Evolutionary conservation across 345 rosid genomes (phyloP), one percentile per base, ranked within the genome.

Genomic region (Turnera subulata): DNA sequence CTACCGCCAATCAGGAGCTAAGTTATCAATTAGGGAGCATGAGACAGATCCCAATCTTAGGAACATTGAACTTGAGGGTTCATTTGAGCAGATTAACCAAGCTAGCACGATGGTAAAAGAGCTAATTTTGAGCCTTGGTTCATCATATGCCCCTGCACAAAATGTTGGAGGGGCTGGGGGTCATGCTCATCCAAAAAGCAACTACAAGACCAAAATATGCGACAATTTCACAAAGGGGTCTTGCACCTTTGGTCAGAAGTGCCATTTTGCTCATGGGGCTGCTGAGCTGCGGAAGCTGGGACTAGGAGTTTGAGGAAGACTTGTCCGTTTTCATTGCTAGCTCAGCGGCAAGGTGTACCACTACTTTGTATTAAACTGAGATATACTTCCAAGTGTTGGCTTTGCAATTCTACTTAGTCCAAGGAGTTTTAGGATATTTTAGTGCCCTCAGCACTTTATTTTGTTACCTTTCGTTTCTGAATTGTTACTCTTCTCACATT

Each of bases 51-150:
- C 97, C 1, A 84, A 77, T 64, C 62, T 78, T 68, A 85, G 84
- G 80, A 90, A 85, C 78, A 94, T 94, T 52, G 96, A 87, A 75
- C 85, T 94, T 1, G 97, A 94, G 77, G 99, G 99, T 56, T 78
- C 96, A 49, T 84, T 85, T 29, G 97, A 90, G 71, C 99, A 94
- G 85, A 94, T 94, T 57, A 86, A 83, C 55, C 89, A 85, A 80
- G 99, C 97, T 16, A 90, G 89, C n/a, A 83, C 84, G 20, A 94
- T 90, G 97, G 96, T 94, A 49, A 83, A 80, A 6, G 96, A 87
- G 59, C 87, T 94, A 43, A 90, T 94, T 63, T 80, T 64, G 50
- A 90, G 83, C 44, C 76, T 88, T 1, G 82, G 83, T 38, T 78
- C 85, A 22, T 69, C 76, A n/a, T 42, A 76, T 1, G 78, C 76